A percentile compares a stretch with the other conserved stretches of the same genome.
These are phyloP conservation scores for Exserohilum turcica DNA, from an alignment of 2,329 filamentous ascomycete genomes.

Conservation along the genomic window DNA sequence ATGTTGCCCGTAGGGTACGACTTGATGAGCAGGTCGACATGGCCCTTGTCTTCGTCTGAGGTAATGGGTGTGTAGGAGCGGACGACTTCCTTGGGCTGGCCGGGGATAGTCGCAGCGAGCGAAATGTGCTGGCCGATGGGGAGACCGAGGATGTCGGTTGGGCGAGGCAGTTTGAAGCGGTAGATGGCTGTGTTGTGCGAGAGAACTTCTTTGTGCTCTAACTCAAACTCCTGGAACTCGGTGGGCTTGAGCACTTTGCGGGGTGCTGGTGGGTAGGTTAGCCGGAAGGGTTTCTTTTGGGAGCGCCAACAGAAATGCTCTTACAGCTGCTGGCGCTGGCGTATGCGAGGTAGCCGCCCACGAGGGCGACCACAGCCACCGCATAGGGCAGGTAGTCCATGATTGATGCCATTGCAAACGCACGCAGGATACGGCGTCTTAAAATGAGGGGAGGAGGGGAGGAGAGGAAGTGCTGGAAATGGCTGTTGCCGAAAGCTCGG, in stretches of 20 bases:
- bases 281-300: not conserved
- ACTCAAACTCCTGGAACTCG: slow-evolving; percentile 87
- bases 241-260: slow-evolving; percentile 81
- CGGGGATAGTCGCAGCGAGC: slow-evolving; percentile 67
- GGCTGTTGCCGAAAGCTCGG: not conserved
- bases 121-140: slow-evolving; percentile 99
- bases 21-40: slow-evolving; percentile 97
- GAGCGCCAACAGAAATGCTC: slow-evolving; percentile 37
- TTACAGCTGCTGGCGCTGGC: slow-evolving; percentile 67
- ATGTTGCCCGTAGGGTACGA: slow-evolving; percentile 98
- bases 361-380: slow-evolving; percentile 65
- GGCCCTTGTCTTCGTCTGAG: slow-evolving; percentile 65
- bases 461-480: not conserved
- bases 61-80: slow-evolving; percentile 52
- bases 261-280: slow-evolving; percentile 2
- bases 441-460: not conserved
- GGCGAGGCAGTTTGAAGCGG: slow-evolving; percentile 82
- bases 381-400: slow-evolving; percentile 72
- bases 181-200: slow-evolving; percentile 99
- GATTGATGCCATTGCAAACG: slow-evolving; percentile 72
- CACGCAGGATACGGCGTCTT: not conserved
- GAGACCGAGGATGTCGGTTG: slow-evolving; percentile 84
- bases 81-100: slow-evolving; percentile 45
- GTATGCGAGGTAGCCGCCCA: slow-evolving; percentile 75
- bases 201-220: slow-evolving; percentile 92